Evolutionary conservation across 148 eudicot genomes (phyloP), one percentile per base, ranked within the genome.

Genomic region (Rheum nobile): DNA sequence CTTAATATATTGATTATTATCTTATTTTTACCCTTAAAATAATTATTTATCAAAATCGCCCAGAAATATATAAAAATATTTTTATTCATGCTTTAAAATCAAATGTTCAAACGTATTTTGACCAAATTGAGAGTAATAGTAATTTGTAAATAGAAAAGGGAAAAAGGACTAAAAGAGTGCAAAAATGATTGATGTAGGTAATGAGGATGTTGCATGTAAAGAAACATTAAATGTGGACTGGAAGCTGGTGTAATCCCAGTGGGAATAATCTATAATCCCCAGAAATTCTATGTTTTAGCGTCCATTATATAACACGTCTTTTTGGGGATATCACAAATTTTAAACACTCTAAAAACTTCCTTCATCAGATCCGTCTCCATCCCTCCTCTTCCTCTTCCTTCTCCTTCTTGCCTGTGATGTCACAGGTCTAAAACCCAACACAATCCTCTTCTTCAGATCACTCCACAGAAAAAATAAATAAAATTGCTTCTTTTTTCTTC

Each of bases 321-420:
- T 63, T 28, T 65, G 10, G 70, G 68, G 39, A 65, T 32, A 32
- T 28, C 67, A 10, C 0, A 24, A 16, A 65, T 31, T 65, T 65
- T 17, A 65, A 32, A 65, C 21, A 65, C 41, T 32, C 21, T 50
- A 6, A 6, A 6, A 31, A 13, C 13, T 2, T 10, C 3, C 41
- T 34, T 29, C 39, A 19, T 65, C 70, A 65, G 70, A 65, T 65
- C 70, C 70, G 70, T 65, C 70, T 65, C 70, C 70, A 65, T 65
- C 70, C 13, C 29, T 24, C 13, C 22, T 34, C 70, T 50, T 0
- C 57, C 57, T 46, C 52, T 43, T 43, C 16, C 46, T 43, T 43
- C 46, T n/a, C n/a, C n/a, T n/a, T n/a, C 4, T 35, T 54, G 3
- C 61, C 67, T 28, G 17, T 65, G 70, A 65, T 65, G 70, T 65